phyloP scores from a whole-genome alignment of 2,329 filamentous ascomycete species.

The Xylariaceae sp. region DNA sequence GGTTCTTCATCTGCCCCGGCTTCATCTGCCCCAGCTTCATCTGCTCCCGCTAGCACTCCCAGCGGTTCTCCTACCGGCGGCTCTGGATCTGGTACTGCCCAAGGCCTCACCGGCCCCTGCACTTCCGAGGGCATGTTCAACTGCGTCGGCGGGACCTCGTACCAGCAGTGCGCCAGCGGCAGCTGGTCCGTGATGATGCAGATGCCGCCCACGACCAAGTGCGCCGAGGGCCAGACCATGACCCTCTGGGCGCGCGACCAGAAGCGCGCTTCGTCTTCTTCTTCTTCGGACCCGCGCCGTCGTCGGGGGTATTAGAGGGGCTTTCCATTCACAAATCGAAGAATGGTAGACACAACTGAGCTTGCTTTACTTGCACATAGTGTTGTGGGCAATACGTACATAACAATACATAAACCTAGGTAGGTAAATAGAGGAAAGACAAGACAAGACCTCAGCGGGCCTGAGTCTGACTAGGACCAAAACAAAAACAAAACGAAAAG shows the following conservation, averaged over 20 bases:
- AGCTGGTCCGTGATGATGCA: constrained; percentile 26
- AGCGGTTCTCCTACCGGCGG: constrained; percentile 10
- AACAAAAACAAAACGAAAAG: too few relatives aligned
- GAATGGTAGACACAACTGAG: too few relatives aligned
- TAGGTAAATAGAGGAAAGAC: too few relatives aligned
- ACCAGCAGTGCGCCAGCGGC: constrained; percentile 33
- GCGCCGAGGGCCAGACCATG: constrained; percentile 24
- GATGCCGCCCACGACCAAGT: constrained; percentile 29
- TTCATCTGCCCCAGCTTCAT: constrained; percentile 6
- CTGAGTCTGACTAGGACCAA: too few relatives aligned
- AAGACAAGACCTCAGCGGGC: too few relatives aligned
- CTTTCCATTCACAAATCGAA: too few relatives aligned
- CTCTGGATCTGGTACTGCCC: constrained; percentile 8
- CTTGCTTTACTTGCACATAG: too few relatives aligned
- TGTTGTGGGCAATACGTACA: too few relatives aligned
- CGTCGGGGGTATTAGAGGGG: constrained; percentile 10
- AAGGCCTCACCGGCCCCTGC: constrained; percentile 28
- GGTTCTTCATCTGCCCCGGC: constrained; percentile 7
- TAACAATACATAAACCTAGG: too few relatives aligned
- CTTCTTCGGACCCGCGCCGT: too few relatives aligned
- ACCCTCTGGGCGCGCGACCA: constrained; percentile 24
- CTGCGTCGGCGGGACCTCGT: constrained; percentile 29
- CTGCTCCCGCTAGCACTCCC: constrained; percentile 9
- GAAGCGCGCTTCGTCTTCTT: background rate
- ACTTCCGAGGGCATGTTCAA: constrained; percentile 31